Conservation (phyloP, 306 rosid species). For the Quercus rubra region DNA sequence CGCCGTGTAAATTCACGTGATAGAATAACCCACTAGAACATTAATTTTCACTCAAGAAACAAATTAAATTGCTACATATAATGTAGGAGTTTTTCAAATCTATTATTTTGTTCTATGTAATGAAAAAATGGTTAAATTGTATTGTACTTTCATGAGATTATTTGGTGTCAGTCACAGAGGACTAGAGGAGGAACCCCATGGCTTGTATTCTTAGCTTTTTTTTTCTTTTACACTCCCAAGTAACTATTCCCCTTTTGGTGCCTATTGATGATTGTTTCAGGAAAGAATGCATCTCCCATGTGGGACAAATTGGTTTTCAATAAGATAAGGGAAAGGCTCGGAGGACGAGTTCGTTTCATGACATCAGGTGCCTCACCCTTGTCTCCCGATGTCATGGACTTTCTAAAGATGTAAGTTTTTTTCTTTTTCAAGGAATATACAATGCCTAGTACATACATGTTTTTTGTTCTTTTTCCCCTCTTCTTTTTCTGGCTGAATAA, state of each 20-base stretch:
- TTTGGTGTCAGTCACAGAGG: not conserved
- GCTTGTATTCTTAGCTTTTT: not conserved
- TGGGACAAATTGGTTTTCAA: slow-evolving; percentile 98
- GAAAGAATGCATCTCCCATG: slow-evolving; percentile 83
- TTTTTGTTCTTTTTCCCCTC: not conserved
- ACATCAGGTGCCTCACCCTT: slow-evolving; percentile 95
- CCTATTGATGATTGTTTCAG: slow-evolving; percentile 34
- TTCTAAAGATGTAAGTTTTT: slow-evolving; percentile 78
- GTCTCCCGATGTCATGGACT: slow-evolving; percentile 95
- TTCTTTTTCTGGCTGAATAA: slow-evolving; percentile 17
- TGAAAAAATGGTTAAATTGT: not conserved
- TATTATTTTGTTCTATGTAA: not conserved
- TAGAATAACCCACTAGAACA: not conserved
- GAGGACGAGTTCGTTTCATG: slow-evolving; percentile 93
- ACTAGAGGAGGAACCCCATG: not conserved
- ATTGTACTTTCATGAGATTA: not conserved
- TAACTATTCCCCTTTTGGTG: not conserved
- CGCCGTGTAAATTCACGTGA: not conserved
- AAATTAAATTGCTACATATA: not conserved
- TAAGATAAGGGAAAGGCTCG: slow-evolving; percentile 89
- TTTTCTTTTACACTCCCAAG: not conserved
- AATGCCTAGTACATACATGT: slow-evolving; percentile 1
- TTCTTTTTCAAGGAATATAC: slow-evolving; percentile 6
- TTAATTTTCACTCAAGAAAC: not conserved
- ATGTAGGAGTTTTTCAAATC: not conserved